Evolutionary conservation across 2,329 filamentous ascomycete genomes (phyloP).

Genomic region (Scytalidium sp.): DNA sequence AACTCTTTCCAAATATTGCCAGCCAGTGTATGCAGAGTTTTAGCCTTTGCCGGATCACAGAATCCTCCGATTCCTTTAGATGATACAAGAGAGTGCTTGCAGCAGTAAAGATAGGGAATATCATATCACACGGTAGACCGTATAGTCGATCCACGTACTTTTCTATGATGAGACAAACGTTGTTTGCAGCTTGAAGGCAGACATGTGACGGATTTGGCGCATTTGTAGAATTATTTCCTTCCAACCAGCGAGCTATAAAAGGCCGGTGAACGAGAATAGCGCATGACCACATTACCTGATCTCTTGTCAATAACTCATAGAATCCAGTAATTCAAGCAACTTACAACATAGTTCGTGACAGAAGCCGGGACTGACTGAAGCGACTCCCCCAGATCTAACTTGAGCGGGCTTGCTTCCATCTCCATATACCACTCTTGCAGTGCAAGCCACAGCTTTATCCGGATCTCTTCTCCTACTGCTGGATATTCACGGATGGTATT

Average conservation of each 20-base stretch:
- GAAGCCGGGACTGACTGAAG: constrained; percentile 22
- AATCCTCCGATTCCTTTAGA: constrained; percentile 11
- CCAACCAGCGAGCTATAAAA: constrained; percentile 22
- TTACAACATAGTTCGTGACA: constrained; percentile 27
- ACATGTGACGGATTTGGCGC: constrained; percentile 15
- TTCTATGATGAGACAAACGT: constrained; percentile 25
- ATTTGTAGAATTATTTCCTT: constrained; percentile 8
- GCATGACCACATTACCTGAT: constrained; percentile 21
- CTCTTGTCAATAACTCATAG: background rate
- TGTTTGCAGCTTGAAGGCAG: constrained; percentile 23
- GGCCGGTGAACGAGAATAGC: constrained; percentile 26
- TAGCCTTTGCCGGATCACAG: constrained; percentile 17
- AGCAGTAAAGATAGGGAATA: constrained; percentile 26
- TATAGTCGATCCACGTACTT: constrained; percentile 23
- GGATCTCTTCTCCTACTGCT: constrained; percentile 17
- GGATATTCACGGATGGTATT: constrained; percentile 23
- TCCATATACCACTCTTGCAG: constrained; percentile 22
- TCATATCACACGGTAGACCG: constrained; percentile 27
- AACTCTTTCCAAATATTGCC: constrained; percentile 24
- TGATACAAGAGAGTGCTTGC: constrained; percentile 25
- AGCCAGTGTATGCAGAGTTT: constrained; percentile 27
- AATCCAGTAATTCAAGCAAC: background rate
- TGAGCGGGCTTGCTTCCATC: constrained; percentile 21
- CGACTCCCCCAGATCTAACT: constrained; percentile 20
- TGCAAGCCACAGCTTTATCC: constrained; percentile 19